phyloP scores from a whole-genome alignment of 306 rosid genomes.

The Gleditsia sinensis region DNA sequence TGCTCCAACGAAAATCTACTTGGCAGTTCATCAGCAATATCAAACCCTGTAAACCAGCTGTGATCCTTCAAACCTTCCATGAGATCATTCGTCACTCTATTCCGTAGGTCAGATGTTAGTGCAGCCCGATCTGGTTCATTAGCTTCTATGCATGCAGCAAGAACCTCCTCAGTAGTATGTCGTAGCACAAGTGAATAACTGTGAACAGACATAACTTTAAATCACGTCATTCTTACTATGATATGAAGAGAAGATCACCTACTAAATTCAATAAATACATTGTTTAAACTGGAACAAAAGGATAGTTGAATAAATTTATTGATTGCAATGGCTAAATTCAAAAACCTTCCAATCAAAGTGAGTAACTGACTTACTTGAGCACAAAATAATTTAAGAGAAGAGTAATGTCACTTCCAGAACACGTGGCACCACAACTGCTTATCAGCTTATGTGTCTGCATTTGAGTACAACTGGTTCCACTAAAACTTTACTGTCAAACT shows the following conservation, averaged over 20 bases:
- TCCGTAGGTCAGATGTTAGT: conserved; percentile 71
- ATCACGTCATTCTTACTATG: conserved; percentile 12
- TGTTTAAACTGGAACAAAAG: conserved; percentile 4
- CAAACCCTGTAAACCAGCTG: conserved; percentile 83
- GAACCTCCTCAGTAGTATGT: conserved; percentile 98
- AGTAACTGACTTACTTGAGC: conserved; percentile 2
- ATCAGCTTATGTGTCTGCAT: not conserved
- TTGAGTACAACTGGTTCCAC: not conserved
- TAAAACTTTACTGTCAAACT: not conserved
- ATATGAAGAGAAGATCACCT: not conserved
- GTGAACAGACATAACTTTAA: conserved; percentile 30
- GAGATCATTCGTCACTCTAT: conserved; percentile 69
- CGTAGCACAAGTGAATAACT: conserved; percentile 93
- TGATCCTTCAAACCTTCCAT: conserved; percentile 70
- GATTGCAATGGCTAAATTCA: conserved; percentile 9
- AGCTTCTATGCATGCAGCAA: conserved; percentile 85
- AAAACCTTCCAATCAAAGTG: not conserved
- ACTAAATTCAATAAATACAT: not conserved
- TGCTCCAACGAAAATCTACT: conserved; percentile 58
- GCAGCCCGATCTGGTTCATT: conserved; percentile 82
- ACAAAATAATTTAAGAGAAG: conserved; percentile 7
- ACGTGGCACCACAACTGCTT: not conserved
- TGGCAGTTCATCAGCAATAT: conserved; percentile 70
- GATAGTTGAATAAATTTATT: conserved; percentile 24
- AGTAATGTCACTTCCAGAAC: not conserved